Percentiles rank a stretch among this genome's conserved stretches.
Conservation (phyloP, 139 green algal species). For the Auxenochlorella pyrenoidosa region DNA sequence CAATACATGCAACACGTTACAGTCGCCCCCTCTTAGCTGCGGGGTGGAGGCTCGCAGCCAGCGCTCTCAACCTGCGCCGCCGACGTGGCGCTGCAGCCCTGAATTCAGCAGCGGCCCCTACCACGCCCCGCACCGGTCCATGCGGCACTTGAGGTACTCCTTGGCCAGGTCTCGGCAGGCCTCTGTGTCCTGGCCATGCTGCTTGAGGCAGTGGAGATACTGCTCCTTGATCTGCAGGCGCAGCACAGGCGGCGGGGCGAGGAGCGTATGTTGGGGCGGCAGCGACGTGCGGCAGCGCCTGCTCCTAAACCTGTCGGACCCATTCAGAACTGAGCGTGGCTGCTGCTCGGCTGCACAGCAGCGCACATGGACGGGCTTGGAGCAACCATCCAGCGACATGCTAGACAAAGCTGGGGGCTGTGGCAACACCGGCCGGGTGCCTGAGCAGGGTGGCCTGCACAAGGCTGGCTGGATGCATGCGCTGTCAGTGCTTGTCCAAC, state of each 20-base stretch:
- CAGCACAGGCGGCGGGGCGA: background rate
- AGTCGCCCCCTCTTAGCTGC: too few relatives aligned
- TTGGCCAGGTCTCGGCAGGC: slow-evolving; percentile 79
- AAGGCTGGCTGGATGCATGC: background rate
- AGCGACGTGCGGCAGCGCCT: too few relatives aligned
- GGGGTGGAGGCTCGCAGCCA: too few relatives aligned
- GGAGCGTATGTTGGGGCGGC: background rate
- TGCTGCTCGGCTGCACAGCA: background rate
- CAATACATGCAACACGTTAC: too few relatives aligned
- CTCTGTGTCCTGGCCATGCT: slow-evolving; percentile 63
- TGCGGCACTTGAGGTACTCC: slow-evolving; percentile 90
- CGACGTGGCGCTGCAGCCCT: too few relatives aligned
- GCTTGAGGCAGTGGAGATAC: slow-evolving; percentile 87
- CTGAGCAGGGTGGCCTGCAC: background rate
- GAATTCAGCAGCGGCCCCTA: too few relatives aligned
- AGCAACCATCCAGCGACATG: background rate
- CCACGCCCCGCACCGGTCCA: slow-evolving; percentile 74
- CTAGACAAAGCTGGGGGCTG: background rate
- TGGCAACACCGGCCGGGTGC: background rate
- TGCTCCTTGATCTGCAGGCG: slow-evolving; percentile 73
- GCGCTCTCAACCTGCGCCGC: too few relatives aligned
- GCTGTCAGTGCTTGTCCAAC: too few relatives aligned
- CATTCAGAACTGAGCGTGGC: background rate
- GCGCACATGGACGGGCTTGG: too few relatives aligned
- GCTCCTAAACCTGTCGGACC: too few relatives aligned